Base-by-base conservation (phyloP, 805 yeast species). In the Cyberlindnera americana region DNA sequence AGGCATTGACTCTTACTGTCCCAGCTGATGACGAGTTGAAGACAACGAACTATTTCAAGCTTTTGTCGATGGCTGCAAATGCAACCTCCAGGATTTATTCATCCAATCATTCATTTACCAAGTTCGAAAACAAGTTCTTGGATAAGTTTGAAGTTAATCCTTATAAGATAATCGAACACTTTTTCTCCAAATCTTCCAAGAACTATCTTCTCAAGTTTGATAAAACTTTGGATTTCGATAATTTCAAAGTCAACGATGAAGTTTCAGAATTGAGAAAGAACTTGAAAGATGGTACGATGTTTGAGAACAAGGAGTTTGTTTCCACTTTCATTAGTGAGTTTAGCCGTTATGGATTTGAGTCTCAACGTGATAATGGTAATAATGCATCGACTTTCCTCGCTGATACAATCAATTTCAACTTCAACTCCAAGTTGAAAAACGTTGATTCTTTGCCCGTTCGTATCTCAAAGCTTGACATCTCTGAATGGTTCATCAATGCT, bases 121-220 rank as follows among this genome's bases (percentile, higher is more conserved):
- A 59, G 46, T 62, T 64, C 33, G 67, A 57, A 38, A 70, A 60
- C 31, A 66, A 69, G 27, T 63, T 67, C 35, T 49, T 66, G 19
- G 71, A 65, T 27, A 70, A 60, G 29, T 69, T 68, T 36, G 67
- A 62, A 29, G 60, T 60, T 32, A 67, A 69, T 33, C 73, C 64
- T 32, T 59, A 56, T 42, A 55, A 56, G 47, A 57, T 62, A 15
- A 55, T 63, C 17, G 62, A 56, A 14, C 53, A 57, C 21, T 53
- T 63, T 33, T 62, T 62, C 37, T 61, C 66, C n/a, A 60, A 61
- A 35, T 57, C 64, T 1, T 62, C 66, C 7, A 60, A 56, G 46
- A 56, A 63, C 29, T 61, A 61, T 37, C 32, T 62, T 14, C 47
- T 58, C 22, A 60, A 57, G 22, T 60, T 63, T 47, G 67, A 63